These are phyloP conservation scores for Linnemannia schmuckeri DNA, from an alignment of 192 early-diverging fungal species.

Conservation along the genomic window DNA sequence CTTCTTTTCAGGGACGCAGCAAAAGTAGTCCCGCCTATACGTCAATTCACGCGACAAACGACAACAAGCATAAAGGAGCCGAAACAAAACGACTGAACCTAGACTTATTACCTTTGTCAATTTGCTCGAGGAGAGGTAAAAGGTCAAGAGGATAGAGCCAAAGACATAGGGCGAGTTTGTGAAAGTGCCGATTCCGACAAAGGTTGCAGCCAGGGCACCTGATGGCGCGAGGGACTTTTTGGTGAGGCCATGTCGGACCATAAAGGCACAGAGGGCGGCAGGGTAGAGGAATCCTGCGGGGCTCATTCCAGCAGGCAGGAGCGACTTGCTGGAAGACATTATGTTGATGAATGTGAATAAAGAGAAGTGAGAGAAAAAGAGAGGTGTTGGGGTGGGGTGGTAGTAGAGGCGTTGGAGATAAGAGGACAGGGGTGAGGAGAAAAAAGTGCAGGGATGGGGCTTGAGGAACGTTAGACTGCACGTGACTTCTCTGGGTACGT, in stretches of 20 bases:
- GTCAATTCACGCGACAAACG: conserved; percentile 1
- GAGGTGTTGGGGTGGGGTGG: too few relatives aligned
- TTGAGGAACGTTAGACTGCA: too few relatives aligned
- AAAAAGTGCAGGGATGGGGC: too few relatives aligned
- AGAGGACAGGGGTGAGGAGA: not conserved
- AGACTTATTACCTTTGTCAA: conserved; percentile 65
- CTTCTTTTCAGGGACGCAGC: too few relatives aligned
- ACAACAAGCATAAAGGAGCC: not conserved
- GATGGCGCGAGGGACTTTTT: conserved; percentile 79
- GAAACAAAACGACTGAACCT: not conserved
- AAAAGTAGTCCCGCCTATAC: too few relatives aligned
- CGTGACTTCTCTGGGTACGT: too few relatives aligned
- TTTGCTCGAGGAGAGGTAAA: conserved; percentile 77
- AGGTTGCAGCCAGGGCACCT: conserved; percentile 79
- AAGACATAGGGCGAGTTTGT: conserved; percentile 74
- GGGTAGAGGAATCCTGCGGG: conserved; percentile 59
- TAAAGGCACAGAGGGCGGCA: conserved; percentile 57
- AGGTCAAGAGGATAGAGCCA: conserved; percentile 75
- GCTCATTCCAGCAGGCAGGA: conserved; percentile 28
- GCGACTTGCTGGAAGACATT: conserved; percentile 18
- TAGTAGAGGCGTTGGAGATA: not conserved
- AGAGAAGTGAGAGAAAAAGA: not conserved
- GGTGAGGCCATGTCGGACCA: conserved; percentile 69
- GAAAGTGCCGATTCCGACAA: conserved; percentile 83
- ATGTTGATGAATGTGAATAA: not conserved